These are phyloP conservation scores for Mycena chlorophos DNA, from an alignment of 768 basidiomycete genomes.

Conservation along the genomic window DNA sequence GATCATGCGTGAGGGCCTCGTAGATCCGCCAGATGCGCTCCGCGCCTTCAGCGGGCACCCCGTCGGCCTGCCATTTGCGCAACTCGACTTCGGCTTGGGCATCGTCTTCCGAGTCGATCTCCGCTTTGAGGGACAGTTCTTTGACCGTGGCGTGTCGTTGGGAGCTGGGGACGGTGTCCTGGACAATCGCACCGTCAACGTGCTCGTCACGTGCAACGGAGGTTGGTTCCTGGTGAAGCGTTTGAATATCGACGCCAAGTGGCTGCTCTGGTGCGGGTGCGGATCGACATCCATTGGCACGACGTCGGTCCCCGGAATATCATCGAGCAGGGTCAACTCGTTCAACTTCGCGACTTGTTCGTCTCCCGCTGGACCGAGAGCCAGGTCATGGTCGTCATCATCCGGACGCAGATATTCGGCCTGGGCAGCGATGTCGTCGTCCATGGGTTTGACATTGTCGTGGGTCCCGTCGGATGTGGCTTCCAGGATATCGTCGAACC, in stretches of 20 bases:
- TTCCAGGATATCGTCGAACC: constrained; percentile 80
- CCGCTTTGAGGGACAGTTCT: constrained; percentile 31
- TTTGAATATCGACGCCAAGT: constrained; percentile 26
- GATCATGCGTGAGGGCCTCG: constrained; percentile 84
- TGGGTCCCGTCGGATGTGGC: constrained; percentile 33
- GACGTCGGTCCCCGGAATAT: constrained; percentile 39
- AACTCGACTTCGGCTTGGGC: constrained; percentile 49
- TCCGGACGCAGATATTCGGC: constrained; percentile 79
- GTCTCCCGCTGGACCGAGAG: constrained; percentile 82
- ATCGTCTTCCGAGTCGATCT: constrained; percentile 33
- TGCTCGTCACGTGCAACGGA: constrained; percentile 30
- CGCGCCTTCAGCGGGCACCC: constrained; percentile 55
- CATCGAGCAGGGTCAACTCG: constrained; percentile 77
- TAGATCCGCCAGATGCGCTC: constrained; percentile 91
- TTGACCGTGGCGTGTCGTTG: constrained; percentile 23
- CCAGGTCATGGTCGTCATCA: constrained; percentile 71
- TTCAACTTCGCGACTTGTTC: constrained; percentile 81
- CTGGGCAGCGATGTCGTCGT: constrained; percentile 44
- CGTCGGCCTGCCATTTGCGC: constrained; percentile 59
- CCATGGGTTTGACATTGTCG: constrained; percentile 35
- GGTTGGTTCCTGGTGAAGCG: constrained; percentile 26
- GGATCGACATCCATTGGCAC: constrained; percentile 53
- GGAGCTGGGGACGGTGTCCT: constrained; percentile 26
- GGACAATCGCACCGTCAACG: constrained; percentile 51
- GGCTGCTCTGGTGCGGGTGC: constrained; percentile 28